Conservation (phyloP, 1,139 yeast species). For the Yamadazyma aaseri region DNA sequence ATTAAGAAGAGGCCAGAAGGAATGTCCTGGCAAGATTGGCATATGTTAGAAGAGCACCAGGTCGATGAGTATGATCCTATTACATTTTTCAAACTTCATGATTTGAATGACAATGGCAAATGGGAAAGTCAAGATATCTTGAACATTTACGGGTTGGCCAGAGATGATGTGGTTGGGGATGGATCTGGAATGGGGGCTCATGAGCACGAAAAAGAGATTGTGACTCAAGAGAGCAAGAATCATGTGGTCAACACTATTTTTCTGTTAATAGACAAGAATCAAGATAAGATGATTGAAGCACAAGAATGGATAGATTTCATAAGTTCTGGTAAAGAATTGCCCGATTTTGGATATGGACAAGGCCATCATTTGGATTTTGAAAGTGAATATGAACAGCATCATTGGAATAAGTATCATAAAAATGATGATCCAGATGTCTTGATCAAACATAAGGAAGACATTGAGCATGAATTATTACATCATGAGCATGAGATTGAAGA, state of each 20-base stretch:
- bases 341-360: constrained; percentile 93
- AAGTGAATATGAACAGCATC: constrained; percentile 89
- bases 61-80: constrained; percentile 70
- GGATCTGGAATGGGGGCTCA: constrained; percentile 90
- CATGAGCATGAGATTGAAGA: constrained; percentile 83
- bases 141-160: constrained; percentile 73
- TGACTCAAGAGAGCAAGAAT: constrained; percentile 57
- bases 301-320: constrained; percentile 75
- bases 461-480: constrained; percentile 84
- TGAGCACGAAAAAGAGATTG: constrained; percentile 51
- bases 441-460: constrained; percentile 81
- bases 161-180: constrained; percentile 75
- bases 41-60: constrained; percentile 87
- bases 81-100: constrained; percentile 82
- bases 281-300: constrained; percentile 62
- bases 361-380: constrained; percentile 97
- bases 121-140: constrained; percentile 68
- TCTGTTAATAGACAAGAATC: constrained; percentile 58
- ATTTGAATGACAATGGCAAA: constrained; percentile 51
- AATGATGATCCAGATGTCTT: constrained; percentile 80
- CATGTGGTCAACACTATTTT: constrained; percentile 58
- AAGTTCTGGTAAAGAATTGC: constrained; percentile 66
- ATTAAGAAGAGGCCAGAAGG: constrained; percentile 43
- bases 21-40: constrained; percentile 75
- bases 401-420: constrained; percentile 85